These are phyloP conservation scores for Fusarium ramigenum DNA, from an alignment of 2,329 filamentous ascomycete genomes.

Conservation along the genomic window DNA sequence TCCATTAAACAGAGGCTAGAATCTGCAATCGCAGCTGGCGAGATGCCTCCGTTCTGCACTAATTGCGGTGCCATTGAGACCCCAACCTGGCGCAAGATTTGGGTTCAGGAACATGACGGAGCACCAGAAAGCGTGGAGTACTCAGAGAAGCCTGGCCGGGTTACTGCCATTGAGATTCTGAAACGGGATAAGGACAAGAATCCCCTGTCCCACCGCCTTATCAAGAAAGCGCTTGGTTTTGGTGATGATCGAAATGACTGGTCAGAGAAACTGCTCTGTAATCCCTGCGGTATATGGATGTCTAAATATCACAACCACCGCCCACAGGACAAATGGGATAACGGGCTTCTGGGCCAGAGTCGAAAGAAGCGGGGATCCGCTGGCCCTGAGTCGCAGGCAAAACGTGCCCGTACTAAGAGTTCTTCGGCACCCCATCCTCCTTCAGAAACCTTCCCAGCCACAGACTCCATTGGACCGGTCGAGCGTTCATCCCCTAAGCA, in stretches of 20 bases:
- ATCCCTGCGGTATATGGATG: slow-evolving; percentile 96
- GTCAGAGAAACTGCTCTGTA: slow-evolving; percentile 82
- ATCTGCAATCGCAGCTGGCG: slow-evolving; percentile 76
- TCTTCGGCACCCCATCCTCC: slow-evolving; percentile 56
- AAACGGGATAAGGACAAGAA: slow-evolving; percentile 70
- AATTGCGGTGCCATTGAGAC: slow-evolving; percentile 97
- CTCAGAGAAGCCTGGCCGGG: slow-evolving; percentile 75
- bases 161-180: slow-evolving; percentile 78
- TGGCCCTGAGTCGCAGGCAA: slow-evolving; percentile 53
- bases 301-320: slow-evolving; percentile 87
- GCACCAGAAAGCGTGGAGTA: slow-evolving; percentile 75
- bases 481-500: slow-evolving; percentile 52
- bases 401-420: slow-evolving; percentile 60
- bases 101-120: slow-evolving; percentile 78
- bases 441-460: slow-evolving; percentile 64
- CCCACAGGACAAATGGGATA: slow-evolving; percentile 85
- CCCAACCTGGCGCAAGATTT: slow-evolving; percentile 94
- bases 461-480: slow-evolving; percentile 60
- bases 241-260: slow-evolving; percentile 74
- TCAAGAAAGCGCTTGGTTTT: slow-evolving; percentile 76
- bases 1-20: slow-evolving; percentile 68
- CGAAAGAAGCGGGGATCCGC: slow-evolving; percentile 59
- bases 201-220: slow-evolving; percentile 74
- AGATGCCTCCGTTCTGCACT: slow-evolving; percentile 87
- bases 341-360: slow-evolving; percentile 62